These are phyloP conservation scores for Ogataea hybrid DNA, from an alignment of 1,139 yeast species.

Conservation along the genomic window DNA sequence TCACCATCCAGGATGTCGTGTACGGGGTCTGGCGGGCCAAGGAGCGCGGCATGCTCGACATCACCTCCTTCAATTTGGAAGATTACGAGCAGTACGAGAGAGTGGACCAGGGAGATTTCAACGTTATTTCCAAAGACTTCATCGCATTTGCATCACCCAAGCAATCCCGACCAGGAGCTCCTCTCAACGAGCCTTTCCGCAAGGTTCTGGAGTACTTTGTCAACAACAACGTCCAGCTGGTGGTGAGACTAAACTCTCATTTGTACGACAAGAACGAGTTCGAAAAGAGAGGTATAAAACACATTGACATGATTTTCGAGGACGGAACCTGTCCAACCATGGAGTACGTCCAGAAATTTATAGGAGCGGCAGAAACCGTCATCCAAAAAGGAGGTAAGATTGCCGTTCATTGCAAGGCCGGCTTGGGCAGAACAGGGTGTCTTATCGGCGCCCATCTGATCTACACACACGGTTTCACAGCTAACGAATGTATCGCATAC, in stretches of 20 bases:
- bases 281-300: conserved; percentile 79
- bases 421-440: conserved; percentile 96
- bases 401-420: conserved; percentile 98
- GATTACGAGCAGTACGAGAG: conserved; percentile 92
- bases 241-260: conserved; percentile 88
- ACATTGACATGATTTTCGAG: conserved; percentile 92
- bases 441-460: conserved; percentile 95
- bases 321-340: conserved; percentile 98
- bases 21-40: conserved; percentile 99
- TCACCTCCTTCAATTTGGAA: conserved; percentile 85
- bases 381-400: conserved; percentile 84
- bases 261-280: conserved; percentile 83
- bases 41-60: conserved; percentile 82
- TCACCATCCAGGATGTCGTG: conserved; percentile 90
- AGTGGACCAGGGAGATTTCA: conserved; percentile 96
- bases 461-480: conserved; percentile 95
- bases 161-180: conserved; percentile 53
- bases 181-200: conserved; percentile 67
- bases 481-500: conserved; percentile 93
- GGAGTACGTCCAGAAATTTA: conserved; percentile 86
- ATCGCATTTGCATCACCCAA: conserved; percentile 98
- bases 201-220: conserved; percentile 77
- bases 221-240: conserved; percentile 75
- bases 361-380: conserved; percentile 92
- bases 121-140: conserved; percentile 86